phyloP scores from a whole-genome alignment of 371 early-diverging fungal genomes.

The Umbelopsis sp. region DNA sequence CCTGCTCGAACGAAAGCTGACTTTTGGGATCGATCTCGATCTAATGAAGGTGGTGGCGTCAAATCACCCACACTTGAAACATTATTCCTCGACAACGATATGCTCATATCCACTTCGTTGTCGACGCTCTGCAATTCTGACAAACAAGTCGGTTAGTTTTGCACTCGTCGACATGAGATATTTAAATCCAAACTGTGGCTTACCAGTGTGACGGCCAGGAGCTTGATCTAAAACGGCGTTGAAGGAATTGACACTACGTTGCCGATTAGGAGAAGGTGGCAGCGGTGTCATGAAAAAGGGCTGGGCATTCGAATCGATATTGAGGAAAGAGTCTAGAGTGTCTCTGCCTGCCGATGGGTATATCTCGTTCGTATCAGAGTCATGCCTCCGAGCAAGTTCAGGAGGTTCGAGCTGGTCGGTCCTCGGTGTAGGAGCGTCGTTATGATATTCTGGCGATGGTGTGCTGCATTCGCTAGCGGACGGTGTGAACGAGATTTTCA shows the following conservation, averaged over 20 bases:
- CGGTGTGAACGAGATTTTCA: slow-evolving; percentile 6
- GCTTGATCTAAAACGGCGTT: not conserved
- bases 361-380: not conserved
- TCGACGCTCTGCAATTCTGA: not conserved
- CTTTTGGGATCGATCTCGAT: not conserved
- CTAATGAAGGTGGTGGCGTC: slow-evolving; percentile 4
- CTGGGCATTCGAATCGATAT: not conserved
- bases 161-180: not conserved
- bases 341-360: not conserved
- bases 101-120: slow-evolving; percentile 10
- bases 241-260: not conserved
- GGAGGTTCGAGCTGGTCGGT: not conserved
- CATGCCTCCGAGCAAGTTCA: slow-evolving; percentile 1
- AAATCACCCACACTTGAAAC: not conserved
- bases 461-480: not conserved
- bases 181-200: not conserved
- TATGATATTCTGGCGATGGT: not conserved
- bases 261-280: not conserved
- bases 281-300: not conserved
- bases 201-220: not conserved
- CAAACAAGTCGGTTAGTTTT: not conserved
- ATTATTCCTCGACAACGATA: not conserved
- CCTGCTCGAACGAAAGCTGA: not conserved
- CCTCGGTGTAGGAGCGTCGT: not conserved
- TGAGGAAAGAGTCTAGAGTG: not conserved